These are phyloP conservation scores for Macrotyloma uniflorum DNA, from an alignment of 306 rosid species.

Conservation along the genomic window DNA sequence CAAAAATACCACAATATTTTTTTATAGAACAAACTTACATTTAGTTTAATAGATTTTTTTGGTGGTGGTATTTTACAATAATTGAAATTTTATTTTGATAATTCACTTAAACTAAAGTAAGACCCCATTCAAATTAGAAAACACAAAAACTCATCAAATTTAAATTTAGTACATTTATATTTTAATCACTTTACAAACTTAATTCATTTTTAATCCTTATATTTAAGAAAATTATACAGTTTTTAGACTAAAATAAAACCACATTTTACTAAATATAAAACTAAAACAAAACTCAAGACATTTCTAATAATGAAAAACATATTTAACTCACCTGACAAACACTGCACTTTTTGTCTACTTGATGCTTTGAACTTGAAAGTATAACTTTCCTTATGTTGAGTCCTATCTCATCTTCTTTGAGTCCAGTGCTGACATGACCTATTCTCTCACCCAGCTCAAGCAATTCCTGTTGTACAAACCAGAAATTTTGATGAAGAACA, in stretches of 20 bases:
- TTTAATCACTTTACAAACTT: background rate
- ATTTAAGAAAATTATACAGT: background rate
- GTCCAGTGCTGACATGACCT: slow-evolving; percentile 87
- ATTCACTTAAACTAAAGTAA: background rate
- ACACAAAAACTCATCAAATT: background rate
- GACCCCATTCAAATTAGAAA: background rate
- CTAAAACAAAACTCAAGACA: background rate
- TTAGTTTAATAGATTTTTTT: background rate
- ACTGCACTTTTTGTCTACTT: slow-evolving; percentile 75
- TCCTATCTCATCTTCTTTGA: slow-evolving; percentile 81
- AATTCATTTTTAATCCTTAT: background rate
- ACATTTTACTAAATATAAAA: background rate
- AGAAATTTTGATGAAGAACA: slow-evolving; percentile 16
- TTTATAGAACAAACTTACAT: background rate
- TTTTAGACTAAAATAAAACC: background rate
- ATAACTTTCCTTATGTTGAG: slow-evolving; percentile 57
- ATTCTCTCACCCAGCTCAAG: slow-evolving; percentile 91
- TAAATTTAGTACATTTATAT: background rate
- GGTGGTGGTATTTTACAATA: background rate
- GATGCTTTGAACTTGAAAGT: slow-evolving; percentile 52
- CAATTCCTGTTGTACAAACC: slow-evolving; percentile 61
- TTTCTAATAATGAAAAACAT: background rate
- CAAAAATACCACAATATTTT: background rate
- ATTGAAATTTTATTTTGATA: background rate
- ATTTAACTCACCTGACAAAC: slow-evolving; percentile 78